Conservation (phyloP, 495 filamentous ascomycete genomes). For the Podospora pseudopauciseta region DNA sequence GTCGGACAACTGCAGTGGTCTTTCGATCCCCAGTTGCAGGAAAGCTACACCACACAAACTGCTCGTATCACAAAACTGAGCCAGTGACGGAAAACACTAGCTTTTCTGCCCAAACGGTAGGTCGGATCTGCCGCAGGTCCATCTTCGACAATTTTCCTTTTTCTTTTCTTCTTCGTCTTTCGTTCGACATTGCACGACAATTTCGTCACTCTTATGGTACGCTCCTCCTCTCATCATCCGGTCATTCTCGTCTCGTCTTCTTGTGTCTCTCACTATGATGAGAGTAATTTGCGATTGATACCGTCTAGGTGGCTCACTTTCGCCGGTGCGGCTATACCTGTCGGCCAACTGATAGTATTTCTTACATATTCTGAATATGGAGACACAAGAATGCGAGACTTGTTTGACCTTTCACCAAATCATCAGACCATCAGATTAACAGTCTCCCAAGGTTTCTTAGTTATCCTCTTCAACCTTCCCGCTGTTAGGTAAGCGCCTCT, state of each 20-base stretch:
- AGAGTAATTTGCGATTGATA: conserved; percentile 38
- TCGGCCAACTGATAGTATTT: conserved; percentile 32
- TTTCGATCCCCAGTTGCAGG: neutral
- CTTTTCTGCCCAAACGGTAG: neutral
- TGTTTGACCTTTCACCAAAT: conserved; percentile 5
- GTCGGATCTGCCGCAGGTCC: neutral
- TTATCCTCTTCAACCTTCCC: conserved; percentile 5
- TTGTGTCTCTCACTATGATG: conserved; percentile 25
- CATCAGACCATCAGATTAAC: neutral
- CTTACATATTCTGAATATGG: conserved; percentile 36
- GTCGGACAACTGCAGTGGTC: neutral
- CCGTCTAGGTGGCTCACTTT: conserved; percentile 30
- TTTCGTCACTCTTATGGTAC: neutral
- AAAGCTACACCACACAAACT: neutral
- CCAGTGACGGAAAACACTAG: neutral
- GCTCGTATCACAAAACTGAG: neutral
- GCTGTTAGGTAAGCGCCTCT: conserved; percentile 17
- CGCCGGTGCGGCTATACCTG: conserved; percentile 32
- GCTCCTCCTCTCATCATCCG: neutral
- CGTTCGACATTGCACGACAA: neutral
- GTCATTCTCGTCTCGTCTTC: neutral
- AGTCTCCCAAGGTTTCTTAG: neutral
- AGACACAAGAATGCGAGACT: neutral
- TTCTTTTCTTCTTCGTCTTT: neutral
- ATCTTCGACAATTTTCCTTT: neutral